A percentile compares a stretch with the other conserved stretches of the same genome.
Conservation (phyloP, 306 rosid genomes). For the Styphnolobium japonicum region DNA sequence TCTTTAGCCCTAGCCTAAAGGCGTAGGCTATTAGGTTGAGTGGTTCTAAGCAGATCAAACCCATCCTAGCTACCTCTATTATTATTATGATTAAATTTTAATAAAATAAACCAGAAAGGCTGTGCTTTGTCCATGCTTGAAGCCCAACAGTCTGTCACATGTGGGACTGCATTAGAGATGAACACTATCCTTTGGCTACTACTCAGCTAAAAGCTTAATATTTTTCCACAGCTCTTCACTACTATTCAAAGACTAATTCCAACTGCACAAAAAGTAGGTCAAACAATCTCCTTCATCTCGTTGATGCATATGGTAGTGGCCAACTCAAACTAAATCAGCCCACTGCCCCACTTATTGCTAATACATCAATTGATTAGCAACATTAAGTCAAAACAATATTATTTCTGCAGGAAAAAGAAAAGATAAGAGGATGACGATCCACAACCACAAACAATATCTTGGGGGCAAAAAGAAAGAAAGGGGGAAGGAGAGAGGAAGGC, state of each 20-base stretch:
- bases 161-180: slow-evolving; percentile 8
- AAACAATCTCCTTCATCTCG: not conserved
- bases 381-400: not conserved
- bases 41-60: slow-evolving; percentile 12
- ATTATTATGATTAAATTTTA: not conserved
- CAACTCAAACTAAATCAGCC: slow-evolving; percentile 24
- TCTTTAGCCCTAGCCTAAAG: not conserved
- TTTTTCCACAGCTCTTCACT: not conserved
- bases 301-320: not conserved
- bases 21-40: not conserved
- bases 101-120: not conserved
- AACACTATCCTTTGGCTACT: not conserved
- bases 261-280: slow-evolving; percentile 1
- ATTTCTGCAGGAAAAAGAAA: slow-evolving; percentile 1
- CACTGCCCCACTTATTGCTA: not conserved
- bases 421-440: not conserved
- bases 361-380: not conserved
- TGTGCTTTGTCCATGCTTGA: not conserved
- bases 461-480: not conserved
- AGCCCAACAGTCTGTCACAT: not conserved
- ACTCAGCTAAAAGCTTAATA: not conserved
- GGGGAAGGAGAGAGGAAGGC: not conserved
- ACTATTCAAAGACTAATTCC: not conserved
- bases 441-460: slow-evolving; percentile 8
- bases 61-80: slow-evolving; percentile 4